Evolutionary conservation across 495 filamentous ascomycete genomes (phyloP), one percentile per base, ranked within the genome.

Genomic region (Halenospora varia): DNA sequence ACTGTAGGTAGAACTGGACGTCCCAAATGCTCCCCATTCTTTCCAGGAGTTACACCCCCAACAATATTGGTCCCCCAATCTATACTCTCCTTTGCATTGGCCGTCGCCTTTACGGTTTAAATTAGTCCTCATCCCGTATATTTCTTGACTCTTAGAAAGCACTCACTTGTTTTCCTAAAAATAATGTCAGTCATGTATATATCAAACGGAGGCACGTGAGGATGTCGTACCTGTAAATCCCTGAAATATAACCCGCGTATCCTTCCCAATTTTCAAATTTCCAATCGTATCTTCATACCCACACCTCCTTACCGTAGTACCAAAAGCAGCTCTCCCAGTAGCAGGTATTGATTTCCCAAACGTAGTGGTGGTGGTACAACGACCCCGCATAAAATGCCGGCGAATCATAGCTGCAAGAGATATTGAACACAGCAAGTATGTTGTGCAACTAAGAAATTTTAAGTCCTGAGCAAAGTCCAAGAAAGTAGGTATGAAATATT

Each of bases 1-100:
- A 96, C 87, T 18, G 80, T 85, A 6, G 88, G 85, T 13, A 95
- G 77, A 2, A 96, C 79, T 0, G 92, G 92, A 25, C 92, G 76
- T 1, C 87, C 89, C 24, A 96, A 75, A 70, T 96, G 92, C 63
- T 90, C 85, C 23, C 86, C 88, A 54, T 84, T 80, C 25, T 85
- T 84, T 1, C 86, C 85, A 0, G 90, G 92, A 49, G 82, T 91
- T 10, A 95, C 88, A 39, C 92, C 92, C 13, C 92, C 92, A 0
- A 96, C 87, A 53, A 96, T 89, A 22, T 88, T 87, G 35, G 92
- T 96, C 2, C 92, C 91, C 81, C 88, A 96, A 64, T 82, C 84
- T 49, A 96, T 68, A 10, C 88, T 91, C 60, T 95, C 87, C 64
- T 84, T 82, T 13, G 88, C 91, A 71, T 96, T 92, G 51, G 83